Percentiles rank a stretch among this genome's conserved stretches.
These are phyloP conservation scores for Limtongozyma cylindracea DNA, from an alignment of 805 yeast genomes.

Conservation along the genomic window DNA sequence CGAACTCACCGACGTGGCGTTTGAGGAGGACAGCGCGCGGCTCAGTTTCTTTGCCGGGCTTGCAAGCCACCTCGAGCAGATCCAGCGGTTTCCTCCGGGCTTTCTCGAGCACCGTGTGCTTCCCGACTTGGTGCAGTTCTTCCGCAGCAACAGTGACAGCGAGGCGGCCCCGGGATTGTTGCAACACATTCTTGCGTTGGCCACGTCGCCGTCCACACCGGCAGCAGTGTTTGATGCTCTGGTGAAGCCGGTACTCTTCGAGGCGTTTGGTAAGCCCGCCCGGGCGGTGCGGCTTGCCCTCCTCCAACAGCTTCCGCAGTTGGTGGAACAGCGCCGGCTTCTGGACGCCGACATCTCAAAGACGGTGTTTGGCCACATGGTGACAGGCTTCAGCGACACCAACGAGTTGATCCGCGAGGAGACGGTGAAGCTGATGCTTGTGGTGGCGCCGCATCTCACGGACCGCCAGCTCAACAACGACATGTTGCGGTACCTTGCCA, in stretches of 20 bases:
- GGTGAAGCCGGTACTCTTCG: constrained; percentile 37
- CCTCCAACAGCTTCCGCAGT: constrained; percentile 32
- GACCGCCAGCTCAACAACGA: constrained; percentile 77
- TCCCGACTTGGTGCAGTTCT: constrained; percentile 37
- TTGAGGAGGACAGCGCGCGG: constrained; percentile 27
- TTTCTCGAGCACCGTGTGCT: constrained; percentile 31
- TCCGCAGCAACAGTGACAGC: constrained; percentile 6
- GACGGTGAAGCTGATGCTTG: constrained; percentile 40
- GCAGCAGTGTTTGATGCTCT: constrained; percentile 11
- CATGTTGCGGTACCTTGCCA: constrained; percentile 54
- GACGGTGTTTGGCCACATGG: constrained; percentile 36
- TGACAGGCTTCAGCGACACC: constrained; percentile 73
- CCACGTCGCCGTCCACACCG: constrained; percentile 4
- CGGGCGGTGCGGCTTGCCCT: constrained; percentile 56
- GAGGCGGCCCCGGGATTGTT: constrained; percentile 11
- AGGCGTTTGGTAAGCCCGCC: constrained; percentile 41
- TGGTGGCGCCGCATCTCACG: constrained; percentile 37
- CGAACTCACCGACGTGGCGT: constrained; percentile 26
- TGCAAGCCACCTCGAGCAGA: no score
- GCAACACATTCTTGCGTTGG: constrained; percentile 13
- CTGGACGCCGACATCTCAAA: constrained; percentile 38
- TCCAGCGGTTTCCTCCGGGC: constrained; percentile 24
- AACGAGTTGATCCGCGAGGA: constrained; percentile 61
- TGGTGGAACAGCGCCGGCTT: constrained; percentile 13
- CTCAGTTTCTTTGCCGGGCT: constrained; percentile 14